Evolutionary conservation across 768 basidiomycete species (phyloP), one percentile per base, ranked within the genome.

Genomic region (Suillus clintonianus): DNA sequence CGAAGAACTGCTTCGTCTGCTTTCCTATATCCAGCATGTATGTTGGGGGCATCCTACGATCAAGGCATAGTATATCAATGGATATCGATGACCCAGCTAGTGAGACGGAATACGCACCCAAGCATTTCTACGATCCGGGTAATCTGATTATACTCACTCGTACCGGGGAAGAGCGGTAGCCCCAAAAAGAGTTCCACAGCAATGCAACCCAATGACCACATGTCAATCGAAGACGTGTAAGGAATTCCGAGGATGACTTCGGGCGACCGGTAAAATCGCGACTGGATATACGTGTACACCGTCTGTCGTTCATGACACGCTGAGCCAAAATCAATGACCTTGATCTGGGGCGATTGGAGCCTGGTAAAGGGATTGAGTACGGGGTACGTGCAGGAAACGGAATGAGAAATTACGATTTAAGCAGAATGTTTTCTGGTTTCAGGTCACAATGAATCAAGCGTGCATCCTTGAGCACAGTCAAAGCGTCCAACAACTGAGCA

Each of bases 271-370:
- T 99, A 99, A 81, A 99, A 99, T 57, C 97, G 86, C 10, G 96
- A 98, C 74, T 99, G 97, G 74, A 99, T 99, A 79, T 99, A 99
- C 4, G 97, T 99, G 76, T 99, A 99, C 48, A 99, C 95, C n/a
- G 97, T 99, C 78, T 98, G 96, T 70, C 94, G 90, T 79, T 99
- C 97, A 74, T 98, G 96, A 74, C 97, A 99, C 19, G 97, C 95
- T 5, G 96, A 98, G 47, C 97, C 97, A 79, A 99, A 99, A 80
- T 99, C 97, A 73, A 99, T 99, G 59, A 99, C 92, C 79, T 99
- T 99, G 82, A 99, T 98, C 77, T 95, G 91, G 3, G 97, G 97
- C 11, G 96, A 95, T 83, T 97, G 95, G 41, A 99, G 84, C 22
- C 95, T 97, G 71, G 41, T 58, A 48, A 58, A 41, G 37, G 47